Evolutionary conservation across 2,329 filamentous ascomycete species (phyloP).

Genomic region (Pyrenophora graminea): DNA sequence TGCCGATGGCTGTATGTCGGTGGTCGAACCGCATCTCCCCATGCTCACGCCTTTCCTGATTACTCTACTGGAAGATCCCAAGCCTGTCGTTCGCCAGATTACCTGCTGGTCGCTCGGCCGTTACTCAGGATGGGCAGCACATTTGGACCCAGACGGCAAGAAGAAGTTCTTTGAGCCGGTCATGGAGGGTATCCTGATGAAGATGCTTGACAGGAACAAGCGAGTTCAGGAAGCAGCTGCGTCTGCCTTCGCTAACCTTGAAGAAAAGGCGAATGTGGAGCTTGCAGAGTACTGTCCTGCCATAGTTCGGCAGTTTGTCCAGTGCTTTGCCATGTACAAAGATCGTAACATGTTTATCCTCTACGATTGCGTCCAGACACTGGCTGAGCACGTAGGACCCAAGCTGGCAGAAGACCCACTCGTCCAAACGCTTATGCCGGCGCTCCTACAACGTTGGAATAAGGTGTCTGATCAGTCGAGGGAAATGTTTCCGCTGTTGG

Average conservation of each 20-base stretch:
- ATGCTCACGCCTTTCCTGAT: conserved; percentile 90
- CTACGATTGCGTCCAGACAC: conserved; percentile 96
- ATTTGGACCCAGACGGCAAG: conserved; percentile 69
- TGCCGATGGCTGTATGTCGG: conserved; percentile 89
- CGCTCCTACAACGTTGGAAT: conserved; percentile 85
- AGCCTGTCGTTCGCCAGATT: conserved; percentile 92
- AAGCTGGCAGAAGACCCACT: conserved; percentile 79
- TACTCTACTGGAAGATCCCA: conserved; percentile 77
- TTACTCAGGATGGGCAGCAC: conserved; percentile 90
- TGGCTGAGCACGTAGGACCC: conserved; percentile 87
- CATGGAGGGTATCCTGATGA: conserved; percentile 92
- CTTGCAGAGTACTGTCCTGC: conserved; percentile 85
- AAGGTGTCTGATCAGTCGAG: conserved; percentile 85
- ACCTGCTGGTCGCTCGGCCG: conserved; percentile 97
- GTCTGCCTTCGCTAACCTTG: conserved; percentile 92
- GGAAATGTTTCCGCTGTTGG: conserved; percentile 92
- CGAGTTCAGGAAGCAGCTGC: conserved; percentile 96
- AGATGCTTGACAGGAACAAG: conserved; percentile 98
- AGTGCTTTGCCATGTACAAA: conserved; percentile 94
- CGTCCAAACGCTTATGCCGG: conserved; percentile 88
- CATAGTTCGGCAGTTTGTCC: conserved; percentile 89
- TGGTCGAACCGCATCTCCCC: conserved; percentile 86
- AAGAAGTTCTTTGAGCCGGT: conserved; percentile 87
- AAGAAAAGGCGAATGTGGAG: conserved; percentile 84
- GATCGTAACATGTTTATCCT: conserved; percentile 98